Percentiles rank a stretch among this genome's conserved stretches.
Evolutionary conservation across 129 eudicot genomes (phyloP).

Genomic region (Flaveria sonorensis): DNA sequence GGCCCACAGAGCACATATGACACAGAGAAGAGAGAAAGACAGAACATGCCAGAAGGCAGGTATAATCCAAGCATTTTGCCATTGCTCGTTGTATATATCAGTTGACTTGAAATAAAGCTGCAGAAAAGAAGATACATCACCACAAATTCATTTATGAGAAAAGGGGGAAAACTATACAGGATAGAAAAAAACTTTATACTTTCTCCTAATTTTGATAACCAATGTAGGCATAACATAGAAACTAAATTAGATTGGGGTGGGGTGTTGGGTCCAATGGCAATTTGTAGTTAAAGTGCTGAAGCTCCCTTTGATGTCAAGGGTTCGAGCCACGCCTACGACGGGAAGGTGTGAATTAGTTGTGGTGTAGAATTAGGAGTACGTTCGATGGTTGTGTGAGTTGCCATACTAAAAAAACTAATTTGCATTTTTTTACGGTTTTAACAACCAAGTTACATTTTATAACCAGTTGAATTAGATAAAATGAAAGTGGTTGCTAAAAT

Average conservation of each 20-base stretch:
- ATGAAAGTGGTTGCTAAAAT: neutral
- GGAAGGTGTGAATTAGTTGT: too few species aligned
- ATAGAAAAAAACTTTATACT: neutral
- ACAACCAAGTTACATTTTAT: neutral
- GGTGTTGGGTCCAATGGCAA: too few species aligned
- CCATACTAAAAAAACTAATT: neutral
- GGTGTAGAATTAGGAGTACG: too few species aligned
- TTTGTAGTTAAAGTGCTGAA: too few species aligned
- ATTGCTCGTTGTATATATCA: constrained; percentile 88
- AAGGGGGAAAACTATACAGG: neutral
- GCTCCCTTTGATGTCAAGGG: too few species aligned
- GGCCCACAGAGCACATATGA: constrained; percentile 98
- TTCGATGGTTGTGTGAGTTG: too few species aligned
- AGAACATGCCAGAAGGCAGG: constrained; percentile 99
- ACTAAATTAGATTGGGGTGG: neutral
- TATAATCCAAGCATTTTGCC: constrained; percentile 98
- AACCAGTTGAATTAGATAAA: neutral
- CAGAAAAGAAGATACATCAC: constrained; percentile 21
- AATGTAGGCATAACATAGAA: neutral
- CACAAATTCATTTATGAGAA: neutral
- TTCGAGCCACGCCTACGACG: too few species aligned
- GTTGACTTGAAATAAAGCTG: constrained; percentile 92
- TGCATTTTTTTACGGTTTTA: neutral
- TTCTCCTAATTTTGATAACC: neutral
- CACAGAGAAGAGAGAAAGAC: constrained; percentile 85